Base-by-base conservation (phyloP, 208 protist genomes). In the Porcisia deanei region DNA sequence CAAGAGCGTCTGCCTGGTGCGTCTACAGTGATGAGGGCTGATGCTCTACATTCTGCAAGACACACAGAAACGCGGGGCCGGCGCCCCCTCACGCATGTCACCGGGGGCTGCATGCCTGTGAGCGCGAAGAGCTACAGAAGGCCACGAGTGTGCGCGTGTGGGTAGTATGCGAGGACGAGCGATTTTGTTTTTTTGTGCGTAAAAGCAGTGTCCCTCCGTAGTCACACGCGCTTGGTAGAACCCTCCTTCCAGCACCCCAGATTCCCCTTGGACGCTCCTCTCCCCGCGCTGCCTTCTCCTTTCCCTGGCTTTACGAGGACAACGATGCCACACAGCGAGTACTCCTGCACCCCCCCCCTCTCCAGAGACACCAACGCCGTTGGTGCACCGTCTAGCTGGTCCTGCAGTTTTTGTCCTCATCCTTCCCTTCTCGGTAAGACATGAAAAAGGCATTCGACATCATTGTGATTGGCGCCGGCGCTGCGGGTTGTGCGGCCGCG, bases 381-480 rank as follows among this genome's bases (percentile, higher is more conserved):
- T 37, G 43, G 14, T 30, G 30, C 30, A 37, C 66, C 20, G 47
- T 71, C 47, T n/a, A 52, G 25, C 47, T 37, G 47, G 66, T 1
- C 22, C 22, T 71, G 14, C 47, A 1, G 43, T 7, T 49, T 30
- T 71, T 14, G 3, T 57, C 47, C 41, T 67, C 7, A 39, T 67
- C 41, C 41, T 22, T 52, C 34, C 22, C 47, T 67, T 12, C 37
- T 18, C 18, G 72, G 49, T 39, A 34, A 34, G 72, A 16, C 60
- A 64, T 76, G 52, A 79, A 84, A 74, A 47, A 58, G 12, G 59
- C 79, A 10, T 96, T 87, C 76, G 89, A 96, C 73, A 80, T 92
- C 71, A 75, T 96, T 34, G 84, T 96, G 2, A 66, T 96, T 54
- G 91, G 91, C 18, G 85, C 91, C 30, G 91, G 91, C 30, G 82